Conservation (phyloP, 2,329 filamentous ascomycete genomes). For the Keithomyces neogunnii region DNA sequence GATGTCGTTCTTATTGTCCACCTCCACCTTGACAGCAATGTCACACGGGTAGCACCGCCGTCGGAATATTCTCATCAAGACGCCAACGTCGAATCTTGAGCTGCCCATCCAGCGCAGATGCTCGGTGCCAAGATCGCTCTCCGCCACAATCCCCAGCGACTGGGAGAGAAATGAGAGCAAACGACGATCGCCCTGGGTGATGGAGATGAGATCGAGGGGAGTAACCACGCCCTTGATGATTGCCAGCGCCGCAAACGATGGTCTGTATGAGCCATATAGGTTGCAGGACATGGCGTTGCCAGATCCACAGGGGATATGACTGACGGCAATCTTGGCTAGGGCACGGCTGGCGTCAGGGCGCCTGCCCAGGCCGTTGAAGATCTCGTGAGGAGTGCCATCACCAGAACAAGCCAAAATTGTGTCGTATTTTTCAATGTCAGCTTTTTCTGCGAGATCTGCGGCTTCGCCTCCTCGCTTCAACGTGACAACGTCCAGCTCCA, state of each 20-base stretch:
- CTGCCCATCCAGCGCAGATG: constrained; percentile 88
- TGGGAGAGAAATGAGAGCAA: constrained; percentile 87
- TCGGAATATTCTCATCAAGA: constrained; percentile 66
- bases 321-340: constrained; percentile 68
- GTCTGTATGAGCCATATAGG: constrained; percentile 69
- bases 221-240: constrained; percentile 84
- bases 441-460: constrained; percentile 61
- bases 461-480: constrained; percentile 72
- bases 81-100: constrained; percentile 75
- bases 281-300: constrained; percentile 94
- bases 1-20: constrained; percentile 66
- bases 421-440: constrained; percentile 77
- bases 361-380: constrained; percentile 85
- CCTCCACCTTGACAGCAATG: constrained; percentile 74
- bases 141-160: constrained; percentile 80
- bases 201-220: constrained; percentile 74
- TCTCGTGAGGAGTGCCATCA: constrained; percentile 84
- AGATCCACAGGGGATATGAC: constrained; percentile 83
- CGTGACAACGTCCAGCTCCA: constrained; percentile 63
- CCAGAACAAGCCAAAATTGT: constrained; percentile 84
- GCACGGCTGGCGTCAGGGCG: constrained; percentile 67
- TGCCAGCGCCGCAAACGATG: constrained; percentile 68
- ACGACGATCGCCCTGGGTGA: constrained; percentile 71
- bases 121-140: constrained; percentile 84
- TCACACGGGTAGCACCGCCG: constrained; percentile 84